Base-by-base conservation (phyloP, 148 eudicot species). In the Silene conica region DNA sequence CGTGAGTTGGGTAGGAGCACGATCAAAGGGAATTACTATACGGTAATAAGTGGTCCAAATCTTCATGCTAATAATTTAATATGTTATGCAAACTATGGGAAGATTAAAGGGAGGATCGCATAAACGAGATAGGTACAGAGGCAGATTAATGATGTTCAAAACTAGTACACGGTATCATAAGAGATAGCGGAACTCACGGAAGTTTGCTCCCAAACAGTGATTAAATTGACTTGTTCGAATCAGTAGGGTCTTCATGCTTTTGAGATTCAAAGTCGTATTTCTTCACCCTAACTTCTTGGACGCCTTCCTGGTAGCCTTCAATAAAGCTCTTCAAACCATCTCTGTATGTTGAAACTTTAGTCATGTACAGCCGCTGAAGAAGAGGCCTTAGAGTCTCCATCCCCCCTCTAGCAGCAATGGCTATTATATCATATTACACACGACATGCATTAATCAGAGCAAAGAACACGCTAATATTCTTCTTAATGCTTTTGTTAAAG, bases 381-480 rank as follows among this genome's bases (percentile, higher is more conserved):
- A 87, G 96, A 22, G 97, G 98, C 76, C 86, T 88, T 26, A 94
- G 82, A 16, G 91, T 88, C 84, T 93, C 97, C 92, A 93, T 89
- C 23, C 98, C 98, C 64, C 98, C 98, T 85, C 89, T 85, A 61
- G 98, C 98, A 81, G 97, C 98, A 57, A 87, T 84, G 56, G 90
- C 98, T 90, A 67, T 72, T 66, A 62, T 73, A 66, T 31, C 52
- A 20, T 67, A 54, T 61, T 55, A 67, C 63, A 60, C 11, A 46
- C 38, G 48, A 71, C 57, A 64, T 52, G 25, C 57, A 69, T 41
- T 28, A 13, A 34, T 26, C 23, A 78, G 65, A 19, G 43, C 18
- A 43, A 46, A 38, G 21, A 8, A 55, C 16, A 34, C 8, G 13
- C 4, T 9, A 63, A 26, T 28, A 58, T 55, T 21, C 45, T 5